A percentile compares a stretch with the other conserved stretches of the same genome.
These are phyloP conservation scores for Pinus tabuliformis DNA, from an alignment of 75 land plant species.

Conservation along the genomic window DNA sequence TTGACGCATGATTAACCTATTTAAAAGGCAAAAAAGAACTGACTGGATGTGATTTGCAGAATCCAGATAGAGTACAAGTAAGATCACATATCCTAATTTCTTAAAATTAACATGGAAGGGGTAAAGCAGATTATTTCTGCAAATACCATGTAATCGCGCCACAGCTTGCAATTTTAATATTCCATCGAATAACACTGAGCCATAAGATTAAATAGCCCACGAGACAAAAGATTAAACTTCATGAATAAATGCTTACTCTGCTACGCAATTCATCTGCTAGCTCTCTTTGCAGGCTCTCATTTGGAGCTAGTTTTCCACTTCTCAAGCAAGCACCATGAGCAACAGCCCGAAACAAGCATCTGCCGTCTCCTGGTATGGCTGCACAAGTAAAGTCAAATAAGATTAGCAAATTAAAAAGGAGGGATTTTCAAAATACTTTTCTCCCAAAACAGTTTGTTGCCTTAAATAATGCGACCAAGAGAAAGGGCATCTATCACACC, in stretches of 20 bases:
- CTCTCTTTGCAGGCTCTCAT: conserved; percentile 57
- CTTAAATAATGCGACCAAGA: background rate
- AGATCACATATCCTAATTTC: background rate
- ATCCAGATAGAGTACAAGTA: background rate
- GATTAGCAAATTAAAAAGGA: background rate
- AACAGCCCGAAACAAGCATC: conserved; percentile 95
- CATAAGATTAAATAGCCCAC: background rate
- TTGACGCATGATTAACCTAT: no score
- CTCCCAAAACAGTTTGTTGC: background rate
- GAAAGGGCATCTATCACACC: background rate
- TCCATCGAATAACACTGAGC: background rate
- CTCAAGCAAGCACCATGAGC: conserved; percentile 81
- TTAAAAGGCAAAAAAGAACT: no score
- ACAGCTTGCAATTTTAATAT: background rate
- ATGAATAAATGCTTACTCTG: conserved; percentile 29
- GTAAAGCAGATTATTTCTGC: background rate
- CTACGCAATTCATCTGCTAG: conserved; percentile 87
- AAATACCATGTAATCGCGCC: background rate
- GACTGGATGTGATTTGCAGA: background rate
- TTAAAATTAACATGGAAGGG: background rate
- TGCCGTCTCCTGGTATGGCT: conserved; percentile 99
- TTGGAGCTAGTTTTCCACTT: conserved; percentile 65
- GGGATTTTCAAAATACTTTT: background rate
- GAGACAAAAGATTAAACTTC: background rate
- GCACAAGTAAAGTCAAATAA: conserved; percentile 7